Evolutionary conservation across 805 yeast genomes (phyloP), one percentile per base, ranked within the genome.

Genomic region (Pichia deserticola): DNA sequence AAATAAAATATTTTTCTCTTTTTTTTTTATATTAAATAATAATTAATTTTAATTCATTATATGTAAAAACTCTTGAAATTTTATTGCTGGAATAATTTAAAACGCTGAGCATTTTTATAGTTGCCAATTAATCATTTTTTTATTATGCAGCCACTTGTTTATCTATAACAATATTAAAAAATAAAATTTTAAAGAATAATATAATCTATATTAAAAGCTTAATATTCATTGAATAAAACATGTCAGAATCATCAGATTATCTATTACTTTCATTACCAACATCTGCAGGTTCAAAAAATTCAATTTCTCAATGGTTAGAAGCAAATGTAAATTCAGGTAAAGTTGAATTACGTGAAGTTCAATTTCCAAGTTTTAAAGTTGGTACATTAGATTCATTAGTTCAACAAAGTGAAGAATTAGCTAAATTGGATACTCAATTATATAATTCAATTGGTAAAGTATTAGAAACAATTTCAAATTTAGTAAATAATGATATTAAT

Each of bases 381-480:
- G 97, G 97, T 32, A 90, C 98, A 11, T 77, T 93, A 62, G 99
- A 93, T 68, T 84, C 89, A 33, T 76, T 93, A 52, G 95, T 93
- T 48, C 82, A 85, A 59, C 90, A 90, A 68, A 81, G 90, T 65
- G 99, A 93, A 61, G 98, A 92, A 61, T 76, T 93, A 51, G 71
- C 79, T 40, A 90, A 89, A 64, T 71, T 84, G 49, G 99, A 93
- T 68, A 71, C 72, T n/a, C 93, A 88, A 67, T 75, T 92, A 62
- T 78, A 77, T 40, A 69, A 74, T 8, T 78, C 93, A 7, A 79
- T 89, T 12, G 64, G 71, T 29, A 95, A 95, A 67, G 80, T 85
- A 34, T 75, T 85, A 48, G 99, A 93, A 57, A 78, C 88, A 27
- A 73, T 90, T 51, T 61, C 69, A 20, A 69, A 74, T 34, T 64